Conservation (phyloP, 2,329 filamentous ascomycete species). For the Hawksworthiomyces lignivorus region DNA sequence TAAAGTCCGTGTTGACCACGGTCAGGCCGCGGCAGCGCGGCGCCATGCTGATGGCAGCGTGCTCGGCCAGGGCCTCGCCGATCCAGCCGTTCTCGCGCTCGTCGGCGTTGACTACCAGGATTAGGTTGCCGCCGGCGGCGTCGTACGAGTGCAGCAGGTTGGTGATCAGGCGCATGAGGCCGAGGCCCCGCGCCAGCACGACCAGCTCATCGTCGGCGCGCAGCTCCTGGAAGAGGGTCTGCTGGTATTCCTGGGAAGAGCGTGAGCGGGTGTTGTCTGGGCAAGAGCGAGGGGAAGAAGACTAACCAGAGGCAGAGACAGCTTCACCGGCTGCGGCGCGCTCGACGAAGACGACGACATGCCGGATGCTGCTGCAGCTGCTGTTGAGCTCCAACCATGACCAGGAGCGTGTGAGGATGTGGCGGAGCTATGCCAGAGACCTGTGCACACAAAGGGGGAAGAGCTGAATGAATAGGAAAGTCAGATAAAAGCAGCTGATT, state of each 20-base stretch:
- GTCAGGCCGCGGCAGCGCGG: constrained; percentile 77
- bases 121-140: constrained; percentile 86
- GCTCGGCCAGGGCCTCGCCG: constrained; percentile 89
- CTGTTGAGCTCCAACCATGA: too few relatives aligned
- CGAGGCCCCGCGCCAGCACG: constrained; percentile 82
- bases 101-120: constrained; percentile 81
- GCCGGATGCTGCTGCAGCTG: constrained; percentile 19
- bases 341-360: constrained; percentile 41
- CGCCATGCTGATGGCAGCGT: constrained; percentile 81
- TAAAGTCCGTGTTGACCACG: constrained; percentile 89
- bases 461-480: too few relatives aligned
- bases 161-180: constrained; percentile 84
- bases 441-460: neutral
- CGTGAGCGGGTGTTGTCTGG: neutral
- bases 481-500: too few relatives aligned
- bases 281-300: neutral
- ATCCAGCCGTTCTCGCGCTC: constrained; percentile 96
- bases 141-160: constrained; percentile 96
- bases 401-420: too few relatives aligned
- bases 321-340: constrained; percentile 64
- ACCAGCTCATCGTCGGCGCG: constrained; percentile 89
- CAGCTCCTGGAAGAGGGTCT: constrained; percentile 87
- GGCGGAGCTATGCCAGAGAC: too few relatives aligned
- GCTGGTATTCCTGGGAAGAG: constrained; percentile 68
- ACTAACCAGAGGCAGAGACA: constrained; percentile 65